These are phyloP conservation scores for Oehlia diaphana DNA, from an alignment of 192 early-diverging fungal species.

Conservation along the genomic window DNA sequence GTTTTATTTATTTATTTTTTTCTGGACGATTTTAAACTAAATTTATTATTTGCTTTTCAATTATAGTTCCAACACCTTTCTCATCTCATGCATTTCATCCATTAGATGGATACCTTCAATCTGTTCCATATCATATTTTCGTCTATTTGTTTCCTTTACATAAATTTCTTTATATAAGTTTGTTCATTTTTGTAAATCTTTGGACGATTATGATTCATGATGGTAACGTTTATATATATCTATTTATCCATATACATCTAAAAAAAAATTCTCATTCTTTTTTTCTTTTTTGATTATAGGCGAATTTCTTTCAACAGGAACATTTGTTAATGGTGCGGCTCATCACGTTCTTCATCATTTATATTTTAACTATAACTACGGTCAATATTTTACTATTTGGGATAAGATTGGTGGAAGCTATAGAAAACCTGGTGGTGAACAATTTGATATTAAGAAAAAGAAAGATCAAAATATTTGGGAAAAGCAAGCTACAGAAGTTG, in stretches of 20 bases:
- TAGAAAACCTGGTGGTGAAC: constrained; percentile 65
- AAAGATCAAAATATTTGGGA: constrained; percentile 64
- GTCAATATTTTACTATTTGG: constrained; percentile 98
- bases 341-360: constrained; percentile 98
- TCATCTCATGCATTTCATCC: constrained; percentile 96
- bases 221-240: constrained; percentile 46
- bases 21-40: not conserved
- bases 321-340: constrained; percentile 83
- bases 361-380: constrained; percentile 99
- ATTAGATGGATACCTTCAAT: constrained; percentile 93
- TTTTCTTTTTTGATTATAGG: constrained; percentile 42
- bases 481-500: constrained; percentile 64
- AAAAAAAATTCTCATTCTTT: not conserved
- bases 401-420: constrained; percentile 71
- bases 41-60: constrained; percentile 50
- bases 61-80: constrained; percentile 89
- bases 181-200: constrained; percentile 87
- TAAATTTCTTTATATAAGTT: constrained; percentile 81
- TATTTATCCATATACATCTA: not conserved
- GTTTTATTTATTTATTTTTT: not conserved
- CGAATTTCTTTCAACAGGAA: constrained; percentile 68
- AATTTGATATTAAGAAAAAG: constrained; percentile 60
- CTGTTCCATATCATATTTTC: constrained; percentile 92
- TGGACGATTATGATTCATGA: constrained; percentile 99
- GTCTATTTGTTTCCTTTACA: constrained; percentile 91